These are phyloP conservation scores for Lolium rigidum DNA, from an alignment of 176 grass and related monocot species.

Conservation along the genomic window DNA sequence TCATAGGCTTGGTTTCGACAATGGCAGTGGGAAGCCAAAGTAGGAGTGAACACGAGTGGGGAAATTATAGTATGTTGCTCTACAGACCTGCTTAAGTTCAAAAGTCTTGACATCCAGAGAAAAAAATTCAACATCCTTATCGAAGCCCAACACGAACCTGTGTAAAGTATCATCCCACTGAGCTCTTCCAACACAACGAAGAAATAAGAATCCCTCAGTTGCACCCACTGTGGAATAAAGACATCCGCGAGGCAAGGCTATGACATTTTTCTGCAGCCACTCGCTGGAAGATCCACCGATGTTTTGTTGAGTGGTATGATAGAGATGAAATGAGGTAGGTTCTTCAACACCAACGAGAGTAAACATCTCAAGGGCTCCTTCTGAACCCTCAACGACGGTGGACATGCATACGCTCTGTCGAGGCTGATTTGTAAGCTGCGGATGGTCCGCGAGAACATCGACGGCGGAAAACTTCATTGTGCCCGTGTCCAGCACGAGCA, in stretches of 20 bases:
- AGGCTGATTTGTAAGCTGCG: not conserved
- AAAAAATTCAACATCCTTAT: not conserved
- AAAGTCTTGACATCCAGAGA: slow-evolving; percentile 15
- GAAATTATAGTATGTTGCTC: no score
- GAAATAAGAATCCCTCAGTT: slow-evolving; percentile 19
- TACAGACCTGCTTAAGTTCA: not conserved
- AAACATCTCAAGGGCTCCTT: slow-evolving; percentile 9
- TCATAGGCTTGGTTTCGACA: slow-evolving; percentile 27
- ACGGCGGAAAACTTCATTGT: slow-evolving; percentile 32
- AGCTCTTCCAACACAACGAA: not conserved
- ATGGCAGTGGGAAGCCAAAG: slow-evolving; percentile 22
- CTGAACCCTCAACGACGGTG: not conserved
- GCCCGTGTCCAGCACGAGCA: not conserved
- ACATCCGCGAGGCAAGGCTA: not conserved
- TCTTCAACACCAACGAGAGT: not conserved
- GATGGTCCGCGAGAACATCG: not conserved
- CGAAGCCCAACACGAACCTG: not conserved
- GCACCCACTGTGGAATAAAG: not conserved
- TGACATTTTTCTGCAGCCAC: not conserved
- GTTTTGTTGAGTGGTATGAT: slow-evolving; percentile 2
- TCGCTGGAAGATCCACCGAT: not conserved
- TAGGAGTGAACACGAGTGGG: not conserved
- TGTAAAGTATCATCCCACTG: no score
- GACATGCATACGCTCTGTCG: not conserved
- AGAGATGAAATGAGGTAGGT: not conserved